Evolutionary conservation across 129 eudicot genomes (phyloP).

Genomic region (Heracleum sosnowskyi): DNA sequence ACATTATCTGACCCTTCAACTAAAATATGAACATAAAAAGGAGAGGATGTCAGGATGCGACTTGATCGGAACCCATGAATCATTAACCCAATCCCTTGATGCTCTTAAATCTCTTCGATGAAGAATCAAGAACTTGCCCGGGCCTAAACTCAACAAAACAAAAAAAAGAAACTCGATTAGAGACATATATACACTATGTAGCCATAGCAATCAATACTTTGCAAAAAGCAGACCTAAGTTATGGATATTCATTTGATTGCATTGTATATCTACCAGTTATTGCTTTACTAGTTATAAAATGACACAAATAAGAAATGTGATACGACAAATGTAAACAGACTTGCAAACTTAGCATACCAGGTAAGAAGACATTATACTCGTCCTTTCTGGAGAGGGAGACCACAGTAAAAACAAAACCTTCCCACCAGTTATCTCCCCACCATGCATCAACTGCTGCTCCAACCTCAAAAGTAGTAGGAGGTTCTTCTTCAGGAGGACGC

Average conservation of each 20-base stretch:
- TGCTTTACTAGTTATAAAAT: neutral
- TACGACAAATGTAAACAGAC: neutral
- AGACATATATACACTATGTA: neutral
- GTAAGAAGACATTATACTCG: slow-evolving; percentile 35
- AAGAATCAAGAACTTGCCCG: slow-evolving; percentile 18
- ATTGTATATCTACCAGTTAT: neutral
- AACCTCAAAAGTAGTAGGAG: slow-evolving; percentile 21
- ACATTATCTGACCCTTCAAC: neutral
- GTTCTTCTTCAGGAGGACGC: slow-evolving; percentile 24
- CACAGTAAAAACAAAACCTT: slow-evolving; percentile 41
- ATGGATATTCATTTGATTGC: neutral
- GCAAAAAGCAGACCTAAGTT: neutral
- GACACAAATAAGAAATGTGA: neutral
- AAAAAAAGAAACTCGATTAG: neutral
- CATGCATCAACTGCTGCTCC: slow-evolving; percentile 65
- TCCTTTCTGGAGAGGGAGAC: slow-evolving; percentile 15
- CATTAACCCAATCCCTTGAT: slow-evolving; percentile 51
- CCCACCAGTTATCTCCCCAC: slow-evolving; percentile 69
- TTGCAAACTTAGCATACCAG: slow-evolving; percentile 28
- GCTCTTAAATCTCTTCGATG: slow-evolving; percentile 25
- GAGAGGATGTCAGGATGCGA: slow-evolving; percentile 31
- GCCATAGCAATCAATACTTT: too few relatives aligned
- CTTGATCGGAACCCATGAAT: slow-evolving; percentile 32
- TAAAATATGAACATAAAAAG: slow-evolving; percentile 14
- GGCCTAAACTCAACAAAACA: slow-evolving; percentile 26